Evolutionary conservation across 345 rosid species (phyloP), one percentile per base, ranked within the genome.

Genomic region (Rubroshorea leprosula): DNA sequence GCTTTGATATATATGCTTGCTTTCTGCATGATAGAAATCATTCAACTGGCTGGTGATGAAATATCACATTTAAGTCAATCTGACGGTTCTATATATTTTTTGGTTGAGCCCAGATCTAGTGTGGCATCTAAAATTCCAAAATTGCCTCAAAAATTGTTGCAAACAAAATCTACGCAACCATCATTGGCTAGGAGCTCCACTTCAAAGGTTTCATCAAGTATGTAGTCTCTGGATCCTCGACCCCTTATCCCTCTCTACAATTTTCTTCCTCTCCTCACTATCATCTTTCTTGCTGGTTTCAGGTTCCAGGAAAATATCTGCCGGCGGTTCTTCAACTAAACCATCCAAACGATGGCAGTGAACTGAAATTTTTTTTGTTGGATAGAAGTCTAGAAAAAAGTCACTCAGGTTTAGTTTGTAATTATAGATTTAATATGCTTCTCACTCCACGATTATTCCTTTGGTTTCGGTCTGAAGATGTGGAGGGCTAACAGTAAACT

Each of bases 191-290:
- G 67, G 55, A 80, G 76, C 67, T 51, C 82, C 66, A 62, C 81
- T 24, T 74, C 94, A 11, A 84, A 81, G 75, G 52, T 77, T 27
- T 59, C 66, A 66, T 58, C 86, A 57, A 70, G 98, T 93, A 80
- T 18, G 80, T 58, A 23, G 11, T 25, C 41, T 35, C 11, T 35
- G 12, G 3, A 35, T 8, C 12, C 41, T 35, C 41, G 12, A 35
- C 12, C 41, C 41, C 7, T 13, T 2, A 35, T 13, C 12, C 41
- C 11, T 13, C 3, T 35, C 12, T 35, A 10, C 41, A 35, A 13
- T 35, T 35, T 13, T 35, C 47, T 24, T 51, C 6, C 14, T 3
- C 1, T 31, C 9, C 38, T 27, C 27, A 26, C 25, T 52, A 5
- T 1, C 14, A 11, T 23, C 25, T 21, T 22, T 9, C 46, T 47